Evolutionary conservation across 345 rosid genomes (phyloP).

Genomic region (Noccaea caerulescens): DNA sequence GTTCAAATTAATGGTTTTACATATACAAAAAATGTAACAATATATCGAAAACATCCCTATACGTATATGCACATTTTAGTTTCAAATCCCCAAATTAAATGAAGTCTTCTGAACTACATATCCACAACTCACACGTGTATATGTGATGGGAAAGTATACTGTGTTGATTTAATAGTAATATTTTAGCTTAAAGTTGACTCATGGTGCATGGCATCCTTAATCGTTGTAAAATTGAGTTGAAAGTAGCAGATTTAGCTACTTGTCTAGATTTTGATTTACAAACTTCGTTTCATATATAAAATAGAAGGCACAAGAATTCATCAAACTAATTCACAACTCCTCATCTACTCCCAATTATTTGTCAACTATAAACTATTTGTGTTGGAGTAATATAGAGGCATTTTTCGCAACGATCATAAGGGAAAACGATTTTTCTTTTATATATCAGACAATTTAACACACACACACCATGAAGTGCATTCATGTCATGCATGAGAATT

Average conservation of each 20-base stretch:
- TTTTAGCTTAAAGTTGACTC: slow-evolving; percentile 1
- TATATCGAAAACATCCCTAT: too few species aligned
- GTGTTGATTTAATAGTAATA: neutral
- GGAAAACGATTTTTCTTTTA: neutral
- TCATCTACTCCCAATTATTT: neutral
- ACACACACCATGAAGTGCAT: slow-evolving; percentile 22
- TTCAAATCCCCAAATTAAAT: neutral
- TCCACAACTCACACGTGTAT: neutral
- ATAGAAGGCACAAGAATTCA: neutral
- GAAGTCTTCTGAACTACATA: neutral
- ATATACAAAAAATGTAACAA: too few species aligned
- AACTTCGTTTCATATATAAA: neutral
- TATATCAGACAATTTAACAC: slow-evolving; percentile 11
- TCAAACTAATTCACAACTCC: neutral
- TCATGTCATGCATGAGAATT: slow-evolving; percentile 16
- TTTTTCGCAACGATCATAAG: neutral
- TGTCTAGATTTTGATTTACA: slow-evolving; percentile 3
- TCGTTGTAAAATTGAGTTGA: neutral
- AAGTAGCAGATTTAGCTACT: neutral
- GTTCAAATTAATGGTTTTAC: slow-evolving; percentile 7
- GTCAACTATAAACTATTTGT: too few species aligned
- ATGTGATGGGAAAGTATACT: neutral
- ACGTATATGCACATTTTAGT: neutral
- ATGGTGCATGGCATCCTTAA: neutral
- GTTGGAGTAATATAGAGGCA: neutral